These are phyloP conservation scores for Globisporangium ultimum DNA, from an alignment of 352 stramenopile species.

Conservation along the genomic window DNA sequence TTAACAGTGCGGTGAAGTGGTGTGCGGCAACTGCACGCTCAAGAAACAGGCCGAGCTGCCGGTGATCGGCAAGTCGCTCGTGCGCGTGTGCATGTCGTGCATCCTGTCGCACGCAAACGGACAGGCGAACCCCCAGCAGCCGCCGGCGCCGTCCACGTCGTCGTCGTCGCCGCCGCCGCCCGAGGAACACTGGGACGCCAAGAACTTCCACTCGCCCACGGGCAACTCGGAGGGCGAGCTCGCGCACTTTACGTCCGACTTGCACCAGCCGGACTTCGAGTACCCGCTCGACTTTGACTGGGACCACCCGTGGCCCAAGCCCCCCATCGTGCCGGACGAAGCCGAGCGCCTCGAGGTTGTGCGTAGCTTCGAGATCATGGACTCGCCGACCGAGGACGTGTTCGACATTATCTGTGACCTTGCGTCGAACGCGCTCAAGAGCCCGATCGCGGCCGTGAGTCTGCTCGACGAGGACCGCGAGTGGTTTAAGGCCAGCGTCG, in stretches of 20 bases:
- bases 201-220: constrained; percentile 82
- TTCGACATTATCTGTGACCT: constrained; percentile 90
- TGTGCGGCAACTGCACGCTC: constrained; percentile 84
- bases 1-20: constrained; percentile 77
- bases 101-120: constrained; percentile 82
- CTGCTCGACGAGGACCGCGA: constrained; percentile 83
- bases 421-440: constrained; percentile 83
- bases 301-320: constrained; percentile 87
- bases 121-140: constrained; percentile 69
- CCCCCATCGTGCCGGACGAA: constrained; percentile 64
- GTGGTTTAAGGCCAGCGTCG: constrained; percentile 87
- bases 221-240: constrained; percentile 76
- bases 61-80: constrained; percentile 79
- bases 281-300: constrained; percentile 88
- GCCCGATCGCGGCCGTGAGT: constrained; percentile 80
- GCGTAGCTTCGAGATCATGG: constrained; percentile 84
- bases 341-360: constrained; percentile 73
- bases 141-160: constrained; percentile 35
- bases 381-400: constrained; percentile 81
- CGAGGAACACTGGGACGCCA: constrained; percentile 64
- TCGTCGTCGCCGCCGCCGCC: constrained; percentile 40
- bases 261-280: constrained; percentile 79
- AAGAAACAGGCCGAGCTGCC: constrained; percentile 86
- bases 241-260: constrained; percentile 72
- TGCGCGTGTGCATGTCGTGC: constrained; percentile 88